Evolutionary conservation across 2,329 filamentous ascomycete genomes (phyloP), one percentile per base, ranked within the genome.

Genomic region (Clonostachys chloroleuca): DNA sequence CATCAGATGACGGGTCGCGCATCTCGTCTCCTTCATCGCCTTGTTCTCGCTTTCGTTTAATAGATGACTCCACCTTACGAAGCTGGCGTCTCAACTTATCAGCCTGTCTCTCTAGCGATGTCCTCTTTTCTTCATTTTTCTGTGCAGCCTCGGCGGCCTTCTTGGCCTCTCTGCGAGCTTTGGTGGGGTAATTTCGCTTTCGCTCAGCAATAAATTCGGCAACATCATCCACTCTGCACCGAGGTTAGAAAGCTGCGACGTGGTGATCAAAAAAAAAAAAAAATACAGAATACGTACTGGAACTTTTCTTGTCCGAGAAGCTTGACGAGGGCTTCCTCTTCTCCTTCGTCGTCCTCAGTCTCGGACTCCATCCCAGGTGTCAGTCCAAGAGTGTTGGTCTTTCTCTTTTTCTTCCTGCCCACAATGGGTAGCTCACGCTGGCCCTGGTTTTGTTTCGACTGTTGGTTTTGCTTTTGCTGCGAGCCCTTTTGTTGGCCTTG

Each of bases 131-230:
- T 47, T 77, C 73, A 47, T 79, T 75, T 40, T 63, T 67, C 39
- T 67, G 63, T 49, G 68, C 63, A 56, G 67, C 59, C 56, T 68
- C 66, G 49, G 68, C 69, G 55, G 75, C 74, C 52, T 81, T 79
- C 65, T 80, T 88, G 52, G 81, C 81, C 51, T 81, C 77, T 51
- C 83, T 72, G 47, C 88, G 83, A 49, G 81, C 81, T 62, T 82
- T 81, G 3, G 92, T 96, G 3, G 92, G 92, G 62, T 81, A 97
- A 45, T 86, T 84, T 54, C 82, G 86, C 60, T 78, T 86, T 49
- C 92, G 83, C 64, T 96, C 90, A 44, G 83, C 83, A 52, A 95
- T 81, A 83, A 90, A 97, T 7, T 82, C 80, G 20, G 82, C 78
- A 47, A 96, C 76, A 59, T 96, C 91, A 49, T 80, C 80, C 14